Base-by-base conservation (phyloP, 2,329 filamentous ascomycete genomes). In the Colletotrichum brevisporum region DNA sequence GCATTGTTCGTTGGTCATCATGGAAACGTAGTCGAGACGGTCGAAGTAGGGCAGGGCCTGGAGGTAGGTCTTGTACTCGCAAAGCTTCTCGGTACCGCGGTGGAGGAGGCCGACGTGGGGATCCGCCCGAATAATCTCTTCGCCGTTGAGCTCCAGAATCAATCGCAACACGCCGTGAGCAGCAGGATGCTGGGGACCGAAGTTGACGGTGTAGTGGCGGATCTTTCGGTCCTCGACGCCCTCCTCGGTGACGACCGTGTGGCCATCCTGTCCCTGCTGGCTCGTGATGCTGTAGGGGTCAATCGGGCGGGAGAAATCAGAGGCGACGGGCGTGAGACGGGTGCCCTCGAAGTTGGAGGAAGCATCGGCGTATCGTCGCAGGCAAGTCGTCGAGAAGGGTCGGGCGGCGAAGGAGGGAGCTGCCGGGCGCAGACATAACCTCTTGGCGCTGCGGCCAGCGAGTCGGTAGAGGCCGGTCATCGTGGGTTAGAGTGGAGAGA, bases 1-100 rank as follows among this genome's bases (percentile, higher is more conserved):
- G 79, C 94, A 97, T 84, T 99, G 96, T 88, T 99, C 96, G 83
- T 99, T 99, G 78, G 96, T 99, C 96, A 99, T 99, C 97, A 99
- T 99, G 77, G 94, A 98, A 75, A 98, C 95, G 83, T 99, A 99
- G 84, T 99, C 96, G 81, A 99, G 88, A 76, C 96, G 94, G 84
- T 99, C 96, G 81, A 99, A 99, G 87, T 99, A 99, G 65, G 96
- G 96, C 79, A 99, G 87, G 67, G 96, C 96, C 87, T 99, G 96
- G 78, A 98, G 89, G 80, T 99, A 99, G 76, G 95, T 97, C 89
- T 97, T 98, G 89, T 99, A 99, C 88, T 99, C 96, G 84, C 98
- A 98, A 84, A 99, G 90, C 89, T 99, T 99, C 88, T 99, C 96
- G 72, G 96, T 99, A 75, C 96, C 96, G 77, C 96, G 91, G 83